These are phyloP conservation scores for Trichoderma oligosporum DNA, from an alignment of 2,329 filamentous ascomycete genomes.

Conservation along the genomic window DNA sequence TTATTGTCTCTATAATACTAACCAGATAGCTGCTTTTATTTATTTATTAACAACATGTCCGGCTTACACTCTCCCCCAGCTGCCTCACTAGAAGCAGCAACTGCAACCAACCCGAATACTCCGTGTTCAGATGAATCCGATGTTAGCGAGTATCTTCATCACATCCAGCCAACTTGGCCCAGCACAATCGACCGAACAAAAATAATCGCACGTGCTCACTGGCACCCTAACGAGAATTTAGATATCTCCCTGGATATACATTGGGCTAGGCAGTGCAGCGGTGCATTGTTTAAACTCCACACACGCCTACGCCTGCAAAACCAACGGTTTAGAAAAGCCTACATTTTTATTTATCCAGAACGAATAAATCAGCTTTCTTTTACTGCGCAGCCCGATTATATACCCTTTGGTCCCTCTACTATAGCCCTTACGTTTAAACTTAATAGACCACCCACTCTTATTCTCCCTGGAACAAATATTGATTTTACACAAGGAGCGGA, in stretches of 20 bases:
- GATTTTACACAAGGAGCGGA: background rate
- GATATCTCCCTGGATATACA: background rate
- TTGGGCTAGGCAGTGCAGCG: background rate
- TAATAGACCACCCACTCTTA: background rate
- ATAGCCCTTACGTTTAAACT: background rate
- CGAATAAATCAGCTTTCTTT: conserved; percentile 1
- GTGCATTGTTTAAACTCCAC: conserved; percentile 6
- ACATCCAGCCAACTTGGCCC: conserved; percentile 3
- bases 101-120: conserved; percentile 1
- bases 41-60: background rate
- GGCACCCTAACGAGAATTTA: background rate
- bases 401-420: background rate
- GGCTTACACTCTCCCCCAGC: background rate
- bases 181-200: background rate
- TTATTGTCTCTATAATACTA: background rate
- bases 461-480: background rate
- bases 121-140: background rate
- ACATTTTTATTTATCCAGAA: conserved; percentile 2
- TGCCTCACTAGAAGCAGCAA: background rate
- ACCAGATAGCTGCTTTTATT: background rate
- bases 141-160: background rate
- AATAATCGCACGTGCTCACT: background rate
- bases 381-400: background rate
- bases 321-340: too few species aligned
- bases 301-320: background rate